Base-by-base conservation (phyloP, 75 land plant species). In the Selaginella moellendorffii region DNA sequence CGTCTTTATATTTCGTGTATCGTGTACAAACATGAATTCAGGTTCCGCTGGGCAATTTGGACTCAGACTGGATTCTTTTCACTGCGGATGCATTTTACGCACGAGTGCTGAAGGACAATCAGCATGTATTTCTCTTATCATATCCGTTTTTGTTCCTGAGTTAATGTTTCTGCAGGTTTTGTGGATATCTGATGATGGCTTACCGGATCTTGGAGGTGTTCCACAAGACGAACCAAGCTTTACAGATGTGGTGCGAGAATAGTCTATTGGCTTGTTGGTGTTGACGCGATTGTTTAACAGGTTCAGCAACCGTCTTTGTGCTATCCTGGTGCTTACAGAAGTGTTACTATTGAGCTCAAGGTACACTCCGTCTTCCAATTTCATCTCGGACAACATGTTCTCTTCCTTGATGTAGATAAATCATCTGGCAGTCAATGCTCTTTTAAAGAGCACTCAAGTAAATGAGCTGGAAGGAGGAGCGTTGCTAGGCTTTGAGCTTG, bases 11-110 rank as follows among this genome's bases (percentile, higher is more conserved):
- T 18, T 20, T 18, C 46, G 65, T 1, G 22, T 26, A 24, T 20
- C 2, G 5, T 36, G 14, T 36, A 14, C 14, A 5, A 36, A 5
- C 14, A 5, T 36, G 5, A 36, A 36, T 54, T 24, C 76, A 93
- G 98, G 96, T 93, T 63, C 98, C 98, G 0, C 61, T 93, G 63
- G 98, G 98, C 23, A 93, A 93, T 68, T 85, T 93, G 64, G 87
- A 89, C 53, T 73, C 74, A 63, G 98, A 93, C 56, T 93, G 98
- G 90, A 71, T 89, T 14, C 69, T 93, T 18, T 86, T 72, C 70
- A 84, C 85, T 52, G 85, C 83, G 1, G 98, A 93, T 72, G 68
- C 82, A 36, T 89, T 93, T 54, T 93, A 80, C 65, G 87, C 98
- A n/a, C 83, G 98, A 69, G 90, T 89, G 52, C 76, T 93, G 62